phyloP scores from a whole-genome alignment of 177 flowering plant genomes.

The Vitis hybrid region DNA sequence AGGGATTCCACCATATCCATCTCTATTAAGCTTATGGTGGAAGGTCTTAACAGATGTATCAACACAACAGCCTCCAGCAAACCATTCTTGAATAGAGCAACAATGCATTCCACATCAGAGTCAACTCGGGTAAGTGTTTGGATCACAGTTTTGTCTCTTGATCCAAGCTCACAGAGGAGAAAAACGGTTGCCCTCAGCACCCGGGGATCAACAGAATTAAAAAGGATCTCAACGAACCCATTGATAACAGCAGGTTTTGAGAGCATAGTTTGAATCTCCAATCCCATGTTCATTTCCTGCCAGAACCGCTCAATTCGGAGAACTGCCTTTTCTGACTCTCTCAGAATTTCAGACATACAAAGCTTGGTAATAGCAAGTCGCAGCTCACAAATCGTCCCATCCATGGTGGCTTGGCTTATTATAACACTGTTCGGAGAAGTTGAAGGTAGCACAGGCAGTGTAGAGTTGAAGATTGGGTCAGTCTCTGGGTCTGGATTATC shows the following conservation, averaged over 20 bases:
- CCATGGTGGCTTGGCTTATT: slow-evolving; percentile 51
- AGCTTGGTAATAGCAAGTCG: slow-evolving; percentile 53
- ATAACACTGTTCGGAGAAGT: slow-evolving; percentile 65
- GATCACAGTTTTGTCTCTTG: slow-evolving; percentile 52
- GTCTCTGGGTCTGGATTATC: slow-evolving; percentile 18
- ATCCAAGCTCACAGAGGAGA: slow-evolving; percentile 69
- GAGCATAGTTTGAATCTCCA: slow-evolving; percentile 47
- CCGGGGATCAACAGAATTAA: slow-evolving; percentile 58
- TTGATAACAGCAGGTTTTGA: slow-evolving; percentile 64
- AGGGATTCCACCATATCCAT: slow-evolving; percentile 63
- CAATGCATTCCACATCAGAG: slow-evolving; percentile 63
- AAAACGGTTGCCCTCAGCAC: slow-evolving; percentile 52
- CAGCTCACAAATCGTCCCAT: slow-evolving; percentile 48
- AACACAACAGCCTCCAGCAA: slow-evolving; percentile 69
- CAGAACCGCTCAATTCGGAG: slow-evolving; percentile 57
- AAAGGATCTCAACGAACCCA: slow-evolving; percentile 72
- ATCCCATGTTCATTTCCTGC: slow-evolving; percentile 39
- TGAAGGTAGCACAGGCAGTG: slow-evolving; percentile 26
- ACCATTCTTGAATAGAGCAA: slow-evolving; percentile 71
- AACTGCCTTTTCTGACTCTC: slow-evolving; percentile 67
- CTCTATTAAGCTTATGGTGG: slow-evolving; percentile 38
- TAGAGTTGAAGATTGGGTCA: slow-evolving; percentile 8
- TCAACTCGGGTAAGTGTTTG: slow-evolving; percentile 69
- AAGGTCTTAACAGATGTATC: slow-evolving; percentile 57
- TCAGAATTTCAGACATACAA: slow-evolving; percentile 57